A percentile compares a stretch with the other conserved stretches of the same genome.
These are phyloP conservation scores for Teratosphaeria nubilosa DNA, from an alignment of 2,329 filamentous ascomycete species.

Conservation along the genomic window DNA sequence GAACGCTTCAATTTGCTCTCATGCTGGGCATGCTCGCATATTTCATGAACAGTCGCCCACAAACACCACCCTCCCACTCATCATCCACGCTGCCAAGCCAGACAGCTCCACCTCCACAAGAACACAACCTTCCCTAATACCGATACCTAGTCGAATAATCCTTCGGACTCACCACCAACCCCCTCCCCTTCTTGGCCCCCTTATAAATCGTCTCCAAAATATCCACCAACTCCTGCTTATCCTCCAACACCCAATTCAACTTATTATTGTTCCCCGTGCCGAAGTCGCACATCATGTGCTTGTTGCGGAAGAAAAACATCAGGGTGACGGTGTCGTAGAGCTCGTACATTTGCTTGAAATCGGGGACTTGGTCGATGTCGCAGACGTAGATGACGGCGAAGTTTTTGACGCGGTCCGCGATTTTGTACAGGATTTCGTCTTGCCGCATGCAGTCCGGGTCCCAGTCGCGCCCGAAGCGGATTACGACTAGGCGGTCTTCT, in stretches of 20 bases:
- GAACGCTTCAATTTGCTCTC: too few species aligned
- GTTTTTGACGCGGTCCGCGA: constrained; percentile 88
- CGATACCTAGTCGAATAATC: constrained; percentile 64
- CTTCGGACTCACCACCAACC: constrained; percentile 94
- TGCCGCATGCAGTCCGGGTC: constrained; percentile 73
- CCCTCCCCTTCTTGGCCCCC: constrained; percentile 94
- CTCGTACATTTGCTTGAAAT: constrained; percentile 93
- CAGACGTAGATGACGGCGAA: constrained; percentile 89
- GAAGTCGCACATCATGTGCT: constrained; percentile 98
- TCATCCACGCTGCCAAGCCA: too few species aligned
- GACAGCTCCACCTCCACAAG: too few species aligned
- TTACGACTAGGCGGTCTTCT: constrained; percentile 85
- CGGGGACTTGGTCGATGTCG: constrained; percentile 81
- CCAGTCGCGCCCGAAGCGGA: constrained; percentile 82
- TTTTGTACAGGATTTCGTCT: constrained; percentile 90
- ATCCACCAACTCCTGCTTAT: constrained; percentile 97
- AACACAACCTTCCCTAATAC: constrained; percentile 36
- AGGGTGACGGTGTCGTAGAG: constrained; percentile 76
- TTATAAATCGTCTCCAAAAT: constrained; percentile 97
- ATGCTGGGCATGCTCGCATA: too few species aligned
- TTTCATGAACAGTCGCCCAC: too few species aligned
- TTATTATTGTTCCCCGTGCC: constrained; percentile 99
- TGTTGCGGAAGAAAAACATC: constrained; percentile 98
- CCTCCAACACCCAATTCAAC: constrained; percentile 89
- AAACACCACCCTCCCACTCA: too few species aligned